phyloP scores from a whole-genome alignment of 495 filamentous ascomycete species.

The Hypoxylon rickii region DNA sequence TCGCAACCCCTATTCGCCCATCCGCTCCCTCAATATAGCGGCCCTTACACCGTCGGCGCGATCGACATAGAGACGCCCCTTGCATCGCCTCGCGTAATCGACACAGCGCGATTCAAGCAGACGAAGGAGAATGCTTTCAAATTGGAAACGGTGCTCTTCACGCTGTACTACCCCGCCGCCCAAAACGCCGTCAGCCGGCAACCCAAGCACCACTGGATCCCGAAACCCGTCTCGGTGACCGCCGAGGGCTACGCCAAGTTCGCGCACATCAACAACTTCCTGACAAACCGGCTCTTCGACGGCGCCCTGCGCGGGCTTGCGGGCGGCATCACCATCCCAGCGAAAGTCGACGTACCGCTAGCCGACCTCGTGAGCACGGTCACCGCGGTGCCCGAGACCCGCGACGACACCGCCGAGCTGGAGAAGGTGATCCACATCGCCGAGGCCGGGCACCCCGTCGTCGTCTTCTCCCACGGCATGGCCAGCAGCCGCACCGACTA shows the following conservation, averaged over 20 bases:
- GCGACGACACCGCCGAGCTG: conserved; percentile 16
- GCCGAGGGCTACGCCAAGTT: conserved; percentile 55
- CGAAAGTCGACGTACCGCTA: conserved; percentile 48
- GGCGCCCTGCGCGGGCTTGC: conserved; percentile 38
- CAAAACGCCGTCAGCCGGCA: conserved; percentile 17
- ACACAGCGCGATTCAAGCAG: conserved; percentile 44
- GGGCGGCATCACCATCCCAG: conserved; percentile 50
- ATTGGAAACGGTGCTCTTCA: conserved; percentile 54
- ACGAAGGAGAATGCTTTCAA: conserved; percentile 47
- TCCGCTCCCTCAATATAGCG: conserved; percentile 52
- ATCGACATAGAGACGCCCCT: conserved; percentile 54
- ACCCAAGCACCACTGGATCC: conserved; percentile 52
- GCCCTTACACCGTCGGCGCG: conserved; percentile 51
- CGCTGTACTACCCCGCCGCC: conserved; percentile 52
- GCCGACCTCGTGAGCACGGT: conserved; percentile 32
- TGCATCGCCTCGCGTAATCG: conserved; percentile 37
- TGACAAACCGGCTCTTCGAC: conserved; percentile 45
- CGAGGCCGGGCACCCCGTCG: conserved; percentile 43
- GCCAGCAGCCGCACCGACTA: conserved; percentile 56
- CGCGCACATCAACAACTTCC: conserved; percentile 46
- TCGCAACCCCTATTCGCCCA: conserved; percentile 49
- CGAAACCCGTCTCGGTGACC: conserved; percentile 52
- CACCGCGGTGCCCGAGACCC: conserved; percentile 24
- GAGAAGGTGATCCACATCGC: conserved; percentile 30
- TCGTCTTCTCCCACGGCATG: conserved; percentile 61